Evolutionary conservation across 1,139 yeast genomes (phyloP), one percentile per base, ranked within the genome.

Genomic region (Blastobotrys niveus): DNA sequence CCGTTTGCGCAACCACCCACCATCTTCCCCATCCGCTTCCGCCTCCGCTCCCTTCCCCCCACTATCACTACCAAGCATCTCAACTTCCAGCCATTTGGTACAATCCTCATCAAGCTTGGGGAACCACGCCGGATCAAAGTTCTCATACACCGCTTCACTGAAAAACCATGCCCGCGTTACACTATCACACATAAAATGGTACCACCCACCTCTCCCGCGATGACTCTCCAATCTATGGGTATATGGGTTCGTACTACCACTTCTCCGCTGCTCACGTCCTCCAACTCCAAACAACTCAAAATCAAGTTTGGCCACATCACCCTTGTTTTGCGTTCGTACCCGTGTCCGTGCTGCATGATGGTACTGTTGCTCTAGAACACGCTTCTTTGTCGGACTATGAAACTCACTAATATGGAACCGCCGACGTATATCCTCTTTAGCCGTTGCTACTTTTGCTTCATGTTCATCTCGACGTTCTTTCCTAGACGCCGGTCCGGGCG

Each of bases 151-250:
- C 1, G 35, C 24, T 12, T 36, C 22, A 17, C 36, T 31, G 19
- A 46, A 42, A 19, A 41, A 34, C 48, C 48, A 45, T n/a, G 21
- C 17, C 26, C 48, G 31, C 20, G 34, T 45, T n/a, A 15, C 27
- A n/a, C 34, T 18, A 17, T 42, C 20, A 7, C n/a, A 6, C 40
- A 45, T 45, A 19, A 45, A 45, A 14, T 14, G 17, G 22, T 35
- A 18, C 48, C 48, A 45, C 10, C 35, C 40, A 12, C 26, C 27
- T 20, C 18, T 12, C 15, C 8, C 4, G 18, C 15, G 18, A 8
- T 29, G 8, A 30, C 17, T 34, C 5, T 8, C 2, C n/a, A 34
- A 10, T 21, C n/a, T n/a, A 6, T 3, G 14, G 2, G 26, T 3
- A 30, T 30, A 30, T 21, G 5, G 5, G n/a, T 21, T 34, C 27